Base-by-base conservation (phyloP, 176 grass and related monocot genomes). In the Puya raimondii region DNA sequence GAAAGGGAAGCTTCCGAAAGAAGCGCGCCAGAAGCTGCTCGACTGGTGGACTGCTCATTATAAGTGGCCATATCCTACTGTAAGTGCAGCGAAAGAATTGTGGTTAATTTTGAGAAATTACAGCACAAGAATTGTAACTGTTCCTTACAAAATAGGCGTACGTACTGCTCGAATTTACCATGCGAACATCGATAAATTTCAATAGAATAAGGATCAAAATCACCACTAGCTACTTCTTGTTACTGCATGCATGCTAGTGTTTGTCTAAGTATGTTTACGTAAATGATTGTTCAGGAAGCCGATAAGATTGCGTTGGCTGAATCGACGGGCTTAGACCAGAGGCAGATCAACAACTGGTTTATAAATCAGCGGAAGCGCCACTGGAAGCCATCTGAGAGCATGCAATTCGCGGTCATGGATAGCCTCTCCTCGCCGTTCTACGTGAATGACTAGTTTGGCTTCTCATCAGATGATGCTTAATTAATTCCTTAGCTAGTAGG, bases 261-360 rank as follows among this genome's bases (percentile, higher is more conserved):
- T 2, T 29, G 27, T 29, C 27, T 29, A 29, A 29, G 27, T 29
- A 29, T 3, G 27, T 29, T 29, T 29, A 29, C 27, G 27, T 29
- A 29, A 42, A 42, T 42, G 33, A 42, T 7, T 14, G 18, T 16
- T 12, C 64, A 76, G 64, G 74, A 67, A 50, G 65, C 51, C 9
- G 63, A 76, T 51, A 76, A 76, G 51, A 53, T 76, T 51, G 74
- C 74, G 2, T 42, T 76, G 17, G 74, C 74, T 2, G 74, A 68
- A 23, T 76, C 74, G 3, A 76, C 64, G 1, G 65, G 65, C 22
- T 65, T 76, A 0, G 74, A 76, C 26, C 74, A 67, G 65, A 76
- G 68, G 74, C 74, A 76, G 74, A 69, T 76, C 26, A 76, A 68
- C 52, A 76, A 76, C 74, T 69, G 74, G 74, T 76, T 76, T 52